Evolutionary conservation across 345 rosid genomes (phyloP).

Genomic region (Gossypium turneri): DNA sequence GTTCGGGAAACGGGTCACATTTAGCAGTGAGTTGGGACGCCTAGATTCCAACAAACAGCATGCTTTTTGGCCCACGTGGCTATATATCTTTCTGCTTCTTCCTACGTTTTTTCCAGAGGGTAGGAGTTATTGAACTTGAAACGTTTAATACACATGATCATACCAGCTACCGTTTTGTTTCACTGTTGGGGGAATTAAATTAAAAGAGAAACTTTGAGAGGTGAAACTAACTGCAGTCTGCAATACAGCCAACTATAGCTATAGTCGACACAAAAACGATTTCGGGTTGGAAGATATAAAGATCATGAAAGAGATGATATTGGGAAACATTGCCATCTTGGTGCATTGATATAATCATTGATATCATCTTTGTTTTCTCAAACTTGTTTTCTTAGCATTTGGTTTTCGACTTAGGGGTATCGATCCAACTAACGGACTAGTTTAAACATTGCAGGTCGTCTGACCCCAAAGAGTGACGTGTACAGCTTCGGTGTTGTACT

Average conservation of each 20-base stretch:
- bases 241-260: background rate
- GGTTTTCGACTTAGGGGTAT: background rate
- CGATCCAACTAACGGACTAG: background rate
- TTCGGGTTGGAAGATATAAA: background rate
- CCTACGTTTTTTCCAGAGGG: background rate
- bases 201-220: background rate
- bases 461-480: conserved; percentile 87
- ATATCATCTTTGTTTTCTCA: background rate
- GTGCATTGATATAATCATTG: background rate
- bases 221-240: background rate
- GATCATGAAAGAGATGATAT: background rate
- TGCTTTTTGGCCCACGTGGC: background rate
- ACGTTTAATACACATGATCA: background rate
- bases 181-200: background rate
- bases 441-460: conserved; percentile 52
- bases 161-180: background rate
- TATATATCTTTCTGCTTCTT: background rate
- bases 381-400: background rate
- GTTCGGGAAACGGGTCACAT: background rate
- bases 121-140: background rate
- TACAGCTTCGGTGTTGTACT: conserved; percentile 85
- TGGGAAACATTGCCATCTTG: background rate
- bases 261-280: background rate
- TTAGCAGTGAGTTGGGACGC: background rate
- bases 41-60: background rate